These are phyloP conservation scores for Barbatosphaeria neglecta DNA, from an alignment of 495 filamentous ascomycete genomes.

Conservation along the genomic window DNA sequence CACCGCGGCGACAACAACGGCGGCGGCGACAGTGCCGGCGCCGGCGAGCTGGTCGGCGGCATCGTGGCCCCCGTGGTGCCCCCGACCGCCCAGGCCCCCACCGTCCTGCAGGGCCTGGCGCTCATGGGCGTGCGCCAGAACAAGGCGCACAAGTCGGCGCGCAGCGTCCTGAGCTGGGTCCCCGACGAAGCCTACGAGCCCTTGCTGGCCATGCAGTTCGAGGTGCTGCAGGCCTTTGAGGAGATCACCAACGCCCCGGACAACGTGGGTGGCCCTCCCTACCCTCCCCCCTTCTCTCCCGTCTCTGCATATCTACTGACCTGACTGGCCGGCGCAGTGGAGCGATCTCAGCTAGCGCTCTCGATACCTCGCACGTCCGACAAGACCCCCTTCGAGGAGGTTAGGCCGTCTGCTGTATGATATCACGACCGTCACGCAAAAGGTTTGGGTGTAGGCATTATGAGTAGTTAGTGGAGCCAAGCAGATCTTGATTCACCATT, in stretches of 20 bases:
- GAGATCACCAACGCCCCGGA: conserved; percentile 68
- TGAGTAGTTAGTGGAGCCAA: too few species aligned
- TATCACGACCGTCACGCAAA: too few species aligned
- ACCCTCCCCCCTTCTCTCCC: not conserved
- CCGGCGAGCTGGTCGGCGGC: conserved; percentile 50
- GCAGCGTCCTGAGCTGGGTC: conserved; percentile 67
- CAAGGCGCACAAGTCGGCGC: conserved; percentile 59
- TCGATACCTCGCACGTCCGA: not conserved
- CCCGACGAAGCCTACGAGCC: conserved; percentile 60
- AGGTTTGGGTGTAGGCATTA: too few species aligned
- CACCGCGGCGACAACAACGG: too few species aligned
- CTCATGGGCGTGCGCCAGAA: conserved; percentile 73
- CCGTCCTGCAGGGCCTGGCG: conserved; percentile 68
- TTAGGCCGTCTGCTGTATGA: too few species aligned
- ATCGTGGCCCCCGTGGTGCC: conserved; percentile 74
- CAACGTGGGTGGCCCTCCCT: conserved; percentile 26
- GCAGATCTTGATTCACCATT: too few species aligned
- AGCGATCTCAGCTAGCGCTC: conserved; percentile 20
- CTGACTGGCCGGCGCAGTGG: conserved; percentile 14
- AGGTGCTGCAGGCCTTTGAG: conserved; percentile 63
- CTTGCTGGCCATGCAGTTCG: conserved; percentile 65
- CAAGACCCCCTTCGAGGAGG: not conserved
- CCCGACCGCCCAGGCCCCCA: conserved; percentile 52
- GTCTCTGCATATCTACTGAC: not conserved
- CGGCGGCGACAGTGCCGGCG: too few species aligned